Percentiles rank a stretch among this genome's conserved stretches.
Evolutionary conservation across 805 yeast genomes (phyloP).

Genomic region (Metschnikowia anglica): DNA sequence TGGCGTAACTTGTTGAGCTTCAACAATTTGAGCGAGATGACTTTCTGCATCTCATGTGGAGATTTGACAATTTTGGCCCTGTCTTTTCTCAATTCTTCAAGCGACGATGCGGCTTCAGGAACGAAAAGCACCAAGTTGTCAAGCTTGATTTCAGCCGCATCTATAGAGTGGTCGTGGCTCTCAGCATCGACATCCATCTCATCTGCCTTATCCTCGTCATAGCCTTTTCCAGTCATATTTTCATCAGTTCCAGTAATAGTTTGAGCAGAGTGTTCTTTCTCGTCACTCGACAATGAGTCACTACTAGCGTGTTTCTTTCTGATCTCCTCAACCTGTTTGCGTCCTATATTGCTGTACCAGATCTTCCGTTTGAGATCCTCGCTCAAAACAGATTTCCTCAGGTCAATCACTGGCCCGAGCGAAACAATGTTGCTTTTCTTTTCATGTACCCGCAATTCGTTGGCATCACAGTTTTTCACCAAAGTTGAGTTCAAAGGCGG

Average conservation of each 20-base stretch:
- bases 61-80: conserved; percentile 26
- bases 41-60: conserved; percentile 32
- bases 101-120: conserved; percentile 30
- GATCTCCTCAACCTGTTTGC: conserved; percentile 25
- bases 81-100: conserved; percentile 29
- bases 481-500: conserved; percentile 32
- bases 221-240: not conserved
- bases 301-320: not conserved
- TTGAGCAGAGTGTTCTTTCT: conserved; percentile 8
- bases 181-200: conserved; percentile 7
- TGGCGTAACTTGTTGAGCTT: conserved; percentile 42
- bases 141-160: conserved; percentile 25
- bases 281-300: not conserved
- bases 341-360: conserved; percentile 43
- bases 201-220: not conserved
- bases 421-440: conserved; percentile 29
- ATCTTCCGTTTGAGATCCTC: conserved; percentile 32
- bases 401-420: conserved; percentile 39
- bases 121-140: conserved; percentile 36
- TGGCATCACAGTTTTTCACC: conserved; percentile 24
- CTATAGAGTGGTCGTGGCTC: not conserved
- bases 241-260: conserved; percentile 1
- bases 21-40: conserved; percentile 34
- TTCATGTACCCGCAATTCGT: conserved; percentile 22
- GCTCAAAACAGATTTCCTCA: conserved; percentile 34